phyloP scores from a whole-genome alignment of 306 rosid genomes.

The Vigna mungo region DNA sequence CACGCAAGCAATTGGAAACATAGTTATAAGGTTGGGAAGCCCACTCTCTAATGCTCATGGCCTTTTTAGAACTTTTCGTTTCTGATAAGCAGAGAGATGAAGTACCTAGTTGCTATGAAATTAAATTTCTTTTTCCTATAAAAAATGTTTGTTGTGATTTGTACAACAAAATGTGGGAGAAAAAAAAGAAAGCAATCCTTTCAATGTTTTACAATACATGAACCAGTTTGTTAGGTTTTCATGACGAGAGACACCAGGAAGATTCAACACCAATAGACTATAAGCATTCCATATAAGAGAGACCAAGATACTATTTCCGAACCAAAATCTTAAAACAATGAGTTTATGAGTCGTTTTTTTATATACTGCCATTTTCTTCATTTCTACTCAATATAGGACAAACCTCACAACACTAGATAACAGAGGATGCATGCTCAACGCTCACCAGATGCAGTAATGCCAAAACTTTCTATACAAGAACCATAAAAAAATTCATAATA shows the following conservation, averaged over 20 bases:
- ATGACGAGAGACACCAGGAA: no score
- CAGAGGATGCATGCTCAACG: neutral
- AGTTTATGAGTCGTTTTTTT: no score
- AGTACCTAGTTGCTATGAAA: neutral
- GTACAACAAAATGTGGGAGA: neutral
- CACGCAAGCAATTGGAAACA: neutral
- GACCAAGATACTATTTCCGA: no score
- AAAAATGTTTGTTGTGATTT: neutral
- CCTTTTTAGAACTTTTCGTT: neutral
- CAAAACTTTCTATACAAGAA: neutral
- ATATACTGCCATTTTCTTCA: no score
- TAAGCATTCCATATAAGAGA: no score
- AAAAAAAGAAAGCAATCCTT: neutral
- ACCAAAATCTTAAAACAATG: no score
- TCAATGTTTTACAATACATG: neutral
- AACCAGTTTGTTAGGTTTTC: no score
- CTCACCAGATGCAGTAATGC: neutral
- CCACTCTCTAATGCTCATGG: neutral
- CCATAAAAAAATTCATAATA: no score
- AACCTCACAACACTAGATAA: neutral
- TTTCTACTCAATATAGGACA: no score
- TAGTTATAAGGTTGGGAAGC: constrained; percentile 8
- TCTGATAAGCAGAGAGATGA: neutral
- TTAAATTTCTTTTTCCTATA: neutral
- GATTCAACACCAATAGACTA: no score